These are phyloP conservation scores for Aspergillus pseudoglaucus DNA, from an alignment of 2,329 filamentous ascomycete genomes.

Conservation along the genomic window DNA sequence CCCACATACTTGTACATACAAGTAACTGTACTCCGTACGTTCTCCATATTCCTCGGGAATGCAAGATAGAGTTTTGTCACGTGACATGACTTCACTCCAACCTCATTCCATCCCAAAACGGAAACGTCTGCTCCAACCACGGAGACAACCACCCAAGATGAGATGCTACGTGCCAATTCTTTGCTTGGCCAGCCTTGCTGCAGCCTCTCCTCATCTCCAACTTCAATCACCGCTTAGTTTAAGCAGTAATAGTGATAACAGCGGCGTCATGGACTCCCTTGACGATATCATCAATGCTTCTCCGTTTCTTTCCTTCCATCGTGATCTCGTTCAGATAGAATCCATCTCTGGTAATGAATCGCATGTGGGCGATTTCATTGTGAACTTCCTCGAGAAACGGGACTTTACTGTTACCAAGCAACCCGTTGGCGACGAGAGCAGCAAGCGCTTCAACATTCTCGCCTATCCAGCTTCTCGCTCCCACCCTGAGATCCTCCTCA, in stretches of 20 bases:
- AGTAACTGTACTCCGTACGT: too few species aligned
- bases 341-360: constrained; percentile 67
- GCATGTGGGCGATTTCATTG: constrained; percentile 61
- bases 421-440: constrained; percentile 15
- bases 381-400: constrained; percentile 55
- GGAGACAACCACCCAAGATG: not conserved
- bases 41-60: too few species aligned
- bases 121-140: not conserved
- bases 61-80: not conserved
- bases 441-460: constrained; percentile 64
- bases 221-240: not conserved
- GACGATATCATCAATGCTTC: constrained; percentile 35
- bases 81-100: not conserved
- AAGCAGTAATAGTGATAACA: not conserved
- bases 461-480: constrained; percentile 45
- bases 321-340: constrained; percentile 64
- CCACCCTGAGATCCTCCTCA: constrained; percentile 37
- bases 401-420: constrained; percentile 60
- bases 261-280: constrained; percentile 11
- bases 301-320: constrained; percentile 64
- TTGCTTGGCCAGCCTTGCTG: constrained; percentile 7
- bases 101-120: not conserved
- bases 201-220: constrained; percentile 23
- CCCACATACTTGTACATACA: too few species aligned
- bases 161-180: not conserved